Evolutionary conservation across 352 stramenopile genomes (phyloP).

Genomic region (Aphanomyces euteiches): DNA sequence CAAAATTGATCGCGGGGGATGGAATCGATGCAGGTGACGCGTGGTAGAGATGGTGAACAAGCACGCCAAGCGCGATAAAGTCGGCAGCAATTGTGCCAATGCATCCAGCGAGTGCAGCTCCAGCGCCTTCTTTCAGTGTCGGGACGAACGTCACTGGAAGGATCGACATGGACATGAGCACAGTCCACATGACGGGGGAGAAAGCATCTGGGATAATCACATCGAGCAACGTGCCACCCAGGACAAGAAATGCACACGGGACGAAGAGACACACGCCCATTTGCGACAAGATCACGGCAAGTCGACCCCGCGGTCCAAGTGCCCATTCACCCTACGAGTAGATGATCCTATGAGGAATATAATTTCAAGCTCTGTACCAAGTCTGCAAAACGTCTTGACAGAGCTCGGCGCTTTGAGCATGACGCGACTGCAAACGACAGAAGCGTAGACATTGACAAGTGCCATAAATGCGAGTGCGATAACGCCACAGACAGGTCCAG

Average conservation of each 20-base stretch:
- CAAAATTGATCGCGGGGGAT: slow-evolving; percentile 22
- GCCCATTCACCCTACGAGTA: slow-evolving; percentile 25
- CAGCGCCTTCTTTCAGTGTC: slow-evolving; percentile 32
- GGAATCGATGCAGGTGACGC: not conserved
- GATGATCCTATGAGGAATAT: not conserved
- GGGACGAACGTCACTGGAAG: slow-evolving; percentile 23
- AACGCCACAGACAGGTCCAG: slow-evolving; percentile 28
- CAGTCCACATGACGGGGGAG: slow-evolving; percentile 20
- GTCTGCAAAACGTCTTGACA: slow-evolving; percentile 34
- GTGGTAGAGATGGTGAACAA: slow-evolving; percentile 24
- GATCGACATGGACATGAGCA: slow-evolving; percentile 30
- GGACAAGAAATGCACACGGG: slow-evolving; percentile 30
- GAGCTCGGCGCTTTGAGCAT: slow-evolving; percentile 29
- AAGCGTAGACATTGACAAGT: slow-evolving; percentile 34
- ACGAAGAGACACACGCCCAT: slow-evolving; percentile 31
- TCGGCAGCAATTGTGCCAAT: slow-evolving; percentile 30
- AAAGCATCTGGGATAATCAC: slow-evolving; percentile 29
- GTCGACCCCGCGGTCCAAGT: slow-evolving; percentile 26
- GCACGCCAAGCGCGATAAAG: slow-evolving; percentile 29
- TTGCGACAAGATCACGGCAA: slow-evolving; percentile 30
- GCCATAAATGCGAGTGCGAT: slow-evolving; percentile 32
- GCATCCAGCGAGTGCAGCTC: slow-evolving; percentile 29
- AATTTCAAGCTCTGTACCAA: slow-evolving; percentile 27
- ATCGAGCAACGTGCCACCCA: slow-evolving; percentile 29
- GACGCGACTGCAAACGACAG: slow-evolving; percentile 31